Conservation (phyloP, 768 basidiomycete genomes). For the Tylopilus subfusipes region DNA sequence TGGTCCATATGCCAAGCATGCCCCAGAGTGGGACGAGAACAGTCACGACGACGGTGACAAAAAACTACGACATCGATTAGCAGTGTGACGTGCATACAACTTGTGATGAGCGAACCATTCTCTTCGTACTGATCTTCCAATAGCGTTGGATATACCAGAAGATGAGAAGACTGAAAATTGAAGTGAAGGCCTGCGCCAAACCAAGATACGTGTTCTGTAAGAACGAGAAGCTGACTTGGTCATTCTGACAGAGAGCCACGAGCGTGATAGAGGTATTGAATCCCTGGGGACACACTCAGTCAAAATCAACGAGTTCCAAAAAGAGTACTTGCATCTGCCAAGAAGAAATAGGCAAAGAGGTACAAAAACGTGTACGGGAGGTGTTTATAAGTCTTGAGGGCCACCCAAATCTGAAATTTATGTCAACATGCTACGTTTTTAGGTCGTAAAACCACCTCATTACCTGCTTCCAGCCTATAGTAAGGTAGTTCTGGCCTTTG, state of each 20-base stretch:
- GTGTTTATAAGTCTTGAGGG: slow-evolving; percentile 68
- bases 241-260: slow-evolving; percentile 73
- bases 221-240: no score
- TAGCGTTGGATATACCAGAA: slow-evolving; percentile 86
- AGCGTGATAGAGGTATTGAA: slow-evolving; percentile 77
- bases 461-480: slow-evolving; percentile 85
- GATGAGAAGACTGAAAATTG: slow-evolving; percentile 64
- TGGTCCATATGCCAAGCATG: slow-evolving; percentile 82
- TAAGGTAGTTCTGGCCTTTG: slow-evolving; percentile 70
- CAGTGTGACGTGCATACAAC: background rate
- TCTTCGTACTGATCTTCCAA: slow-evolving; percentile 51
- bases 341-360: slow-evolving; percentile 68
- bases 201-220: slow-evolving; percentile 81
- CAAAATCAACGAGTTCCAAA: background rate
- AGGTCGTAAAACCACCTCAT: background rate
- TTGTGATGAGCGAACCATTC: slow-evolving; percentile 4
- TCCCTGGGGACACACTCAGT: slow-evolving; percentile 43
- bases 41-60: slow-evolving; percentile 72
- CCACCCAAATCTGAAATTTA: slow-evolving; percentile 63
- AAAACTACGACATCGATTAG: slow-evolving; percentile 47
- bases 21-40: slow-evolving; percentile 82
- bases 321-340: slow-evolving; percentile 56
- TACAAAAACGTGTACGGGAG: slow-evolving; percentile 83
- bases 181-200: slow-evolving; percentile 70
- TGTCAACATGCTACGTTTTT: background rate